phyloP scores from a whole-genome alignment of 2,329 filamentous ascomycete genomes.

The Penicillium sp. region DNA sequence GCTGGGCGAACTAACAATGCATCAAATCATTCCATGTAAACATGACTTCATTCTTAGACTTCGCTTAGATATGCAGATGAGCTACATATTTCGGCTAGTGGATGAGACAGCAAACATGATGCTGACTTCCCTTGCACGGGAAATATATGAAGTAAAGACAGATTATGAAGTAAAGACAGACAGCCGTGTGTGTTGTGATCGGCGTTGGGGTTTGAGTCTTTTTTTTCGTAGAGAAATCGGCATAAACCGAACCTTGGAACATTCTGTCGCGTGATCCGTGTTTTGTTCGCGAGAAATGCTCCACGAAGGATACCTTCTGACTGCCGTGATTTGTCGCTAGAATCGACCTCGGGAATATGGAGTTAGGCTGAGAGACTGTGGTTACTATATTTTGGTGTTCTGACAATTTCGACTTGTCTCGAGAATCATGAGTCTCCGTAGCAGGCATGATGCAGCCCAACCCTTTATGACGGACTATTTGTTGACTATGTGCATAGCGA shows the following conservation, averaged over 20 bases:
- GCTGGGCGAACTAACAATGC: conserved; percentile 1
- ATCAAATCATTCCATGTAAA: not conserved
- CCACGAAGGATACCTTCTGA: not conserved
- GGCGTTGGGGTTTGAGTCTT: not conserved
- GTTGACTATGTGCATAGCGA: not conserved
- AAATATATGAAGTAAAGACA: not conserved
- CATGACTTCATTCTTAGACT: conserved; percentile 3
- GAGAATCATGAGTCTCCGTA: not conserved
- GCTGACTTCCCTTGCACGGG: not conserved
- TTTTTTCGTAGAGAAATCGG: not conserved
- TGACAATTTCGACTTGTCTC: not conserved
- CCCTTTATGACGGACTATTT: not conserved
- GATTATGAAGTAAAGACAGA: conserved; percentile 3
- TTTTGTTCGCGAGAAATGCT: not conserved
- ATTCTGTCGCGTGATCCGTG: conserved; percentile 4
- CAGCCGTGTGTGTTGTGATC: conserved; percentile 2
- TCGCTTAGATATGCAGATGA: not conserved
- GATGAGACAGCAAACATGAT: not conserved
- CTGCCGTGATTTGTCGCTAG: conserved; percentile 1
- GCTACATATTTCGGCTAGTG: not conserved
- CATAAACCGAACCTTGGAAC: not conserved
- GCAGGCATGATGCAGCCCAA: not conserved
- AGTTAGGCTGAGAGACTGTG: not conserved
- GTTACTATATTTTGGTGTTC: not conserved
- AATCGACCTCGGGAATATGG: not conserved